Evolutionary conservation across 1,284 basidiomycete genomes (phyloP), one percentile per base, ranked within the genome.

Genomic region (Neonothopanus nambi): DNA sequence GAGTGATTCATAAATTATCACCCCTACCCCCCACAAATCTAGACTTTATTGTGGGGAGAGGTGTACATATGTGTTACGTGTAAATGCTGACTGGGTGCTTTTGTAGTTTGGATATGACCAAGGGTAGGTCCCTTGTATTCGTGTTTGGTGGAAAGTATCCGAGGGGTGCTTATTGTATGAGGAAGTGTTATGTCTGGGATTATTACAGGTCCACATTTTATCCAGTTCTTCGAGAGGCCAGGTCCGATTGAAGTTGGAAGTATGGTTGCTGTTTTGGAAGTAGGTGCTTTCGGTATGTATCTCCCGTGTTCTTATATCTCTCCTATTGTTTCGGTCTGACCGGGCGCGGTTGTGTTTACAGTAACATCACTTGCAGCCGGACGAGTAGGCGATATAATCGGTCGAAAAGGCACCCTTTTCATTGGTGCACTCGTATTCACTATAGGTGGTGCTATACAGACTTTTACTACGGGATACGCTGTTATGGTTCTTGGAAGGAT

Each of bases 321-420:
- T 35, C 42, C 11, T 7, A 6, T 7, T 23, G 23, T 23, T 44
- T n/a, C 11, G 20, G 20, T 13, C 24, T 8, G 40, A 23, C 17
- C 23, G 3, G 26, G 7, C 28, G 33, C 6, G n/a, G n/a, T n/a
- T n/a, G n/a, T 18, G 13, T 45, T 36, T 6, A 3, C 62, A 95
- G 92, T 89, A 55, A 98, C 95, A 0, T 96, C 94, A 11, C 73
- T 98, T 50, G 87, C 92, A n/a, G 91, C 94, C 57, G 96, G 95
- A 26, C 82, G 81, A 30, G 73, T 98, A 9, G 95, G 95, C 39
- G 95, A 98, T 70, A 77, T 82, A 40, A 85, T 95, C 56, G 95
- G 95, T 9, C 82, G 95, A 54, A 88, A 89, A 64, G 89, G 88
- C 55, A 96, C 94, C 1, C 81, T 98, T 36, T 89, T 95, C 64